These are phyloP conservation scores for Curvularia sp. DNA, from an alignment of 2,329 filamentous ascomycete species.

Conservation along the genomic window DNA sequence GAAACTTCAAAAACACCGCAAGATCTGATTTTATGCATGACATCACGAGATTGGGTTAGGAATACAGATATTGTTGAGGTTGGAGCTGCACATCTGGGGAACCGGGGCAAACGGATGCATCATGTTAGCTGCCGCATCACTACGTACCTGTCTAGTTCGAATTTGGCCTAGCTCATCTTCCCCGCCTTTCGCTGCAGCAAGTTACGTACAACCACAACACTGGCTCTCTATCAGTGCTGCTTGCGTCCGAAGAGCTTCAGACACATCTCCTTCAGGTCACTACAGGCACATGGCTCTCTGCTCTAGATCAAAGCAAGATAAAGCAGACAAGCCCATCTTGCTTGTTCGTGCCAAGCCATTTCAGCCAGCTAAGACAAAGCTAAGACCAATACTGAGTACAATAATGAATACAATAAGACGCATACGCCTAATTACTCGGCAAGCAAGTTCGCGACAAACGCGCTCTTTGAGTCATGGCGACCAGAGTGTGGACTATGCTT, in stretches of 20 bases:
- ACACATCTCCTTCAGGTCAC: background rate
- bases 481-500: background rate
- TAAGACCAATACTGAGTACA: background rate
- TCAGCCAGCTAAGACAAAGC: background rate
- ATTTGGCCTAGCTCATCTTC: background rate
- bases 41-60: background rate
- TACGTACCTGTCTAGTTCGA: background rate
- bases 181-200: background rate
- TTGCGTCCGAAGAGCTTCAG: background rate
- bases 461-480: background rate
- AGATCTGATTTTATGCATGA: background rate
- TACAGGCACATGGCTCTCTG: background rate
- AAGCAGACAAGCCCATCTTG: background rate
- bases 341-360: background rate
- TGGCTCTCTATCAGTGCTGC: background rate
- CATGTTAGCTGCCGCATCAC: background rate
- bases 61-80: background rate
- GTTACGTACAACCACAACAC: background rate
- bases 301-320: background rate
- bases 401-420: background rate
- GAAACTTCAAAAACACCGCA: background rate
- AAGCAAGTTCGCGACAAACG: background rate
- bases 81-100: slow-evolving; percentile 6
- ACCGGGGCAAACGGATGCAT: background rate
- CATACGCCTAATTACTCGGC: background rate